Evolutionary conservation across 2,329 filamentous ascomycete genomes (phyloP).

Genomic region (Xylaria sp.): DNA sequence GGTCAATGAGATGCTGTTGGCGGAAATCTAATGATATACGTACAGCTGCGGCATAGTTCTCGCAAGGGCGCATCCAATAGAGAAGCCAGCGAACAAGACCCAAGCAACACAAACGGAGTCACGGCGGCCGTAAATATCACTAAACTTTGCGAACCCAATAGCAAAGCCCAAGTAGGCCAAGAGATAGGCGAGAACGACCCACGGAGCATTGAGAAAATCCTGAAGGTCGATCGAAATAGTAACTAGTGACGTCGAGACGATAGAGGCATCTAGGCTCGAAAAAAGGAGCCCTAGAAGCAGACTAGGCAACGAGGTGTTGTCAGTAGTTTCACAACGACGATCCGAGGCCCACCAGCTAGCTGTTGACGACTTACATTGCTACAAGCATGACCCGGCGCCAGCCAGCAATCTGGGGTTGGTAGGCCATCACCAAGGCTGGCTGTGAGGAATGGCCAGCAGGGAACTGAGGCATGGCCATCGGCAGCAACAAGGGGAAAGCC

Average conservation of each 20-base stretch:
- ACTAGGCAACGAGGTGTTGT: constrained; percentile 45
- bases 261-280: constrained; percentile 67
- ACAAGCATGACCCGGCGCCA: constrained; percentile 51
- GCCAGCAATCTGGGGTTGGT: constrained; percentile 37
- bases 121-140: constrained; percentile 67
- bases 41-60: constrained; percentile 63
- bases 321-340: constrained; percentile 24
- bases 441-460: background rate
- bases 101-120: constrained; percentile 62
- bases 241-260: constrained; percentile 67
- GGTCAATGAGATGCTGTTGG: background rate
- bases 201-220: constrained; percentile 63
- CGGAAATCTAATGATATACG: constrained; percentile 33
- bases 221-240: constrained; percentile 63
- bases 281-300: constrained; percentile 65
- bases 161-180: constrained; percentile 69
- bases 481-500: background rate
- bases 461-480: background rate
- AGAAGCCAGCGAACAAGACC: constrained; percentile 65
- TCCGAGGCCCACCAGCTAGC: constrained; percentile 4
- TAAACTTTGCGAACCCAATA: constrained; percentile 67
- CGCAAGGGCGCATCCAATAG: constrained; percentile 63
- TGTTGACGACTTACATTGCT: constrained; percentile 48
- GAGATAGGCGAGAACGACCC: constrained; percentile 66
- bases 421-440: constrained; percentile 36